Evolutionary conservation across 345 rosid species (phyloP).

Genomic region (Ailanthus altissimus): DNA sequence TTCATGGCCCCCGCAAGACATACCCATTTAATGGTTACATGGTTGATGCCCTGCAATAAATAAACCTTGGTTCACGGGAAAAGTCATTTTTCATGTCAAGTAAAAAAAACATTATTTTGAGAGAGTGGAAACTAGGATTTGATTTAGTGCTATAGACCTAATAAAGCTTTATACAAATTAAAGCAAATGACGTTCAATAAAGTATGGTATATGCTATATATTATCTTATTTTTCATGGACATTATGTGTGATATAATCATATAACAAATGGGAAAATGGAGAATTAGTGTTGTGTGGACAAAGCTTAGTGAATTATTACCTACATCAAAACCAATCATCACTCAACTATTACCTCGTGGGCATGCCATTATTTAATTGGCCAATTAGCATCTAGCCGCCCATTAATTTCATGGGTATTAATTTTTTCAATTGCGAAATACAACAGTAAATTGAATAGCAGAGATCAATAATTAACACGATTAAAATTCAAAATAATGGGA

Average conservation of each 20-base stretch:
- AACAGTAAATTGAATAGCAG: not conserved
- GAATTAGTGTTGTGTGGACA: constrained; percentile 29
- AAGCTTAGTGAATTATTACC: constrained; percentile 22
- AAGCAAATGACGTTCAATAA: constrained; percentile 16
- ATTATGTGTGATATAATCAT: constrained; percentile 34
- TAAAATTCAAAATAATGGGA: not conserved
- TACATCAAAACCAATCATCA: constrained; percentile 27
- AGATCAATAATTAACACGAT: constrained; percentile 8
- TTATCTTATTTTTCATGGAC: constrained; percentile 33
- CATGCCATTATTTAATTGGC: constrained; percentile 21
- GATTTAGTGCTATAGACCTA: constrained; percentile 24
- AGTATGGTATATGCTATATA: not conserved
- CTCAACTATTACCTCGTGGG: constrained; percentile 16
- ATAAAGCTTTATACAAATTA: constrained; percentile 16
- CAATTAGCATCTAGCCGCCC: constrained; percentile 17
- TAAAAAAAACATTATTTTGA: constrained; percentile 3
- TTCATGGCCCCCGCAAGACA: constrained; percentile 9
- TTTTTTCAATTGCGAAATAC: constrained; percentile 2
- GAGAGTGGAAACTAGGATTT: constrained; percentile 18
- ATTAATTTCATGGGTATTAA: not conserved
- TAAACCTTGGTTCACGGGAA: not conserved
- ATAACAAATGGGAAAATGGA: constrained; percentile 32
- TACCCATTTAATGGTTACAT: constrained; percentile 6
- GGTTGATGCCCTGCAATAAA: not conserved
- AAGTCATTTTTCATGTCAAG: not conserved